Base-by-base conservation (phyloP, 2,329 filamentous ascomycete genomes). In the Claviceps fusiformis region DNA sequence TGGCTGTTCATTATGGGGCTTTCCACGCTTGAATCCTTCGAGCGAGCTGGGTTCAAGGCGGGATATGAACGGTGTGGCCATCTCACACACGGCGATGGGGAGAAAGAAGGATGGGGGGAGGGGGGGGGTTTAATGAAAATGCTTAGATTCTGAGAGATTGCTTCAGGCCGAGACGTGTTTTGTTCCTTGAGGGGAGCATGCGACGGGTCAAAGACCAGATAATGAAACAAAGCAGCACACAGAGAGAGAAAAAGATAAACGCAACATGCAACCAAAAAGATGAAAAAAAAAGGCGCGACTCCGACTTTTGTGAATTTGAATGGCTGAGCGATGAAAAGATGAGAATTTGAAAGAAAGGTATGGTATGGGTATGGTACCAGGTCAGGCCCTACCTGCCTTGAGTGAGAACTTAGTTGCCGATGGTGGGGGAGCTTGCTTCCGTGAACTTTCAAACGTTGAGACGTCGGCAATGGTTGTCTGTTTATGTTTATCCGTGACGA, bases 1-100 rank as follows among this genome's bases (percentile, higher is more conserved):
- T 0, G 72, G 66, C 61, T 83, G 80, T 54, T 71, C 59, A 11
- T 71, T 63, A n/a, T 70, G 65, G 0, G 71, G 65, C 8, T 63
- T 63, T 13, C 63, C 68, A 37, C 66, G 65, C 60, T 75, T 67
- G 65, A 77, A 82, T 17, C 67, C 71, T 54, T 74, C 71, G 24
- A 81, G 73, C 59, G 73, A 72, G 50, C 68, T 71, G 47, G 79
- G 79, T 63, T 73, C 71, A 13, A 77, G 71, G 57, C 72, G 65
- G 52, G 70, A 64, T 58, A 78, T 71, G 64, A 78, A 77, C 0
- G 76, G 75, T 1, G 76, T 78, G 27, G 71, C 73, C 75, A 77
- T 77, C 47, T 64, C 53, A 43, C 37, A 27, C 29, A 37, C 13
- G 27, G n/a, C 15, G 29, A 17, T 10, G 29, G 3, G 46, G 13